Conservation (phyloP, 1,284 basidiomycete genomes). For the Cutaneotrichosporon sp. region DNA sequence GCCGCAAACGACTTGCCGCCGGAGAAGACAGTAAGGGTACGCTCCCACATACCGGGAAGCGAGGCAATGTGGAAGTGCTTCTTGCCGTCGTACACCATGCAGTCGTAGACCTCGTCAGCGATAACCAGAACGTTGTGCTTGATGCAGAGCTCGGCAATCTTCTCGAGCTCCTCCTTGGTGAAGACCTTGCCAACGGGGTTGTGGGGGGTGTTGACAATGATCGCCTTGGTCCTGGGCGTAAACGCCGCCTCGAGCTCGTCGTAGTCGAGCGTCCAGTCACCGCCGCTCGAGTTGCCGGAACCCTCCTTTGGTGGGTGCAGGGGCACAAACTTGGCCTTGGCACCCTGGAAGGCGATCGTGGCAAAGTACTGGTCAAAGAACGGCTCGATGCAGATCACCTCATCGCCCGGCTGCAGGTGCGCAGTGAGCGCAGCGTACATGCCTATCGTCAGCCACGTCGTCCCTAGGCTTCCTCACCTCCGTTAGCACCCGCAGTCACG, state of each 20-base stretch:
- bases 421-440: slow-evolving; percentile 86
- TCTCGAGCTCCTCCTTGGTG: slow-evolving; percentile 69
- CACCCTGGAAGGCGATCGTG: slow-evolving; percentile 86
- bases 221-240: slow-evolving; percentile 81
- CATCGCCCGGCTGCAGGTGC: slow-evolving; percentile 82
- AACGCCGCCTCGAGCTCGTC: slow-evolving; percentile 78
- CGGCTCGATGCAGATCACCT: slow-evolving; percentile 97
- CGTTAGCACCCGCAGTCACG: slow-evolving; percentile 92
- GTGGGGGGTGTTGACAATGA: slow-evolving; percentile 91
- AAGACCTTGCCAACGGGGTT: slow-evolving; percentile 97
- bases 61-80: slow-evolving; percentile 88
- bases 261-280: slow-evolving; percentile 81
- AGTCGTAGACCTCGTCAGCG: slow-evolving; percentile 98
- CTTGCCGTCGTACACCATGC: slow-evolving; percentile 78
- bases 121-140: slow-evolving; percentile 91
- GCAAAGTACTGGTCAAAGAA: slow-evolving; percentile 97
- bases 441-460: slow-evolving; percentile 51
- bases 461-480: slow-evolving; percentile 56
- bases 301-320: slow-evolving; percentile 68
- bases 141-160: slow-evolving; percentile 78
- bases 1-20: slow-evolving; percentile 92
- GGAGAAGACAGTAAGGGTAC: slow-evolving; percentile 74
- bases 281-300: slow-evolving; percentile 58
- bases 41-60: slow-evolving; percentile 97
- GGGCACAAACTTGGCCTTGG: slow-evolving; percentile 88